Conservation (phyloP, 2,329 filamentous ascomycete genomes). For the Xylaria sp. region DNA sequence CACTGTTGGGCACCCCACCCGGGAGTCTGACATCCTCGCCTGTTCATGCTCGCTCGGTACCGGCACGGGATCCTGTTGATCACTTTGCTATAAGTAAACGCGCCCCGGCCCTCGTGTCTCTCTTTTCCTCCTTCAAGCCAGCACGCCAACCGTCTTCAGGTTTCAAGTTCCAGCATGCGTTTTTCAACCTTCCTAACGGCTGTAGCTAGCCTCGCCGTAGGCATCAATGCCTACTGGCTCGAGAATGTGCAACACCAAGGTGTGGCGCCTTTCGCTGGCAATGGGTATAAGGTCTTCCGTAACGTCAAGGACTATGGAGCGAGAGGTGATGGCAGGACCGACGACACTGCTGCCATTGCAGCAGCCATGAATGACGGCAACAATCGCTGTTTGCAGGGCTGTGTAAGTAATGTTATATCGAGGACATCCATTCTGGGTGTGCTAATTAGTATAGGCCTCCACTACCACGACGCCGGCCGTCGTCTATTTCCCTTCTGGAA, state of each 20-base stretch:
- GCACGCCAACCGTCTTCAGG: conserved; percentile 20
- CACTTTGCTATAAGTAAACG: conserved; percentile 33
- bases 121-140: conserved; percentile 21
- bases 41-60: conserved; percentile 16
- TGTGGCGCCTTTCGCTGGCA: conserved; percentile 48
- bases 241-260: conserved; percentile 48
- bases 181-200: conserved; percentile 40
- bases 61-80: conserved; percentile 22
- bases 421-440: not conserved
- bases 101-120: conserved; percentile 24
- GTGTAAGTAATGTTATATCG: conserved; percentile 41
- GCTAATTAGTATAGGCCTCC: conserved; percentile 44
- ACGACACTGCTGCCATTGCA: conserved; percentile 54
- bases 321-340: conserved; percentile 51
- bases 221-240: conserved; percentile 43
- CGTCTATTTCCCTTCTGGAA: conserved; percentile 53
- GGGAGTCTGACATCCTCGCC: conserved; percentile 12
- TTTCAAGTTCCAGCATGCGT: conserved; percentile 37
- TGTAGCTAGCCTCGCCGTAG: conserved; percentile 38
- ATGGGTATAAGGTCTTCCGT: conserved; percentile 52
- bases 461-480: conserved; percentile 49
- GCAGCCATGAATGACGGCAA: conserved; percentile 48
- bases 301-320: conserved; percentile 56
- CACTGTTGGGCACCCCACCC: conserved; percentile 14
- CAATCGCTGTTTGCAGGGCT: conserved; percentile 49